These are phyloP conservation scores for Phanerochaete carnosa DNA, from an alignment of 768 basidiomycete genomes.

Conservation along the genomic window DNA sequence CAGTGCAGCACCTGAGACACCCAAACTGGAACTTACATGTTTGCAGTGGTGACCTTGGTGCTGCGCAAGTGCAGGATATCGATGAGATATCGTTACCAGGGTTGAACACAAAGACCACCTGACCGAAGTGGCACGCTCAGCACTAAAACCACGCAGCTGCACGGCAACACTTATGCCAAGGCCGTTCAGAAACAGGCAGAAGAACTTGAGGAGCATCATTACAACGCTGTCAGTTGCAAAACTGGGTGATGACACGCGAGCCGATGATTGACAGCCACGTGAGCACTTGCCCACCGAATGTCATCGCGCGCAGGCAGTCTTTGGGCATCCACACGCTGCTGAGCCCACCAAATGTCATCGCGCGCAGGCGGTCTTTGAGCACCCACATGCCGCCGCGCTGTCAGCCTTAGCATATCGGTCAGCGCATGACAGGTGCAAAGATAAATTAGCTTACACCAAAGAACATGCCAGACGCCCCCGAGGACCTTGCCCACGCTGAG, in stretches of 20 bases:
- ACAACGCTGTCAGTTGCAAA: conserved; percentile 37
- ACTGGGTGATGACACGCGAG: conserved; percentile 48
- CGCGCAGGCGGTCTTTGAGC: conserved; percentile 68
- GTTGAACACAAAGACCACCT: conserved; percentile 56
- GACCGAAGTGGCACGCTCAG: background rate
- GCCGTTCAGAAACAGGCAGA: conserved; percentile 64
- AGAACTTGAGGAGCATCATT: conserved; percentile 46
- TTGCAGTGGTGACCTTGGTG: conserved; percentile 59
- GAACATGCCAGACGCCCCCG: conserved; percentile 55
- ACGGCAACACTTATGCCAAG: conserved; percentile 46
- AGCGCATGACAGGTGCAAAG: background rate
- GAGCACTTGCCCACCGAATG: too few species aligned
- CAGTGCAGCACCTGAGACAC: background rate
- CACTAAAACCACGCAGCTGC: background rate
- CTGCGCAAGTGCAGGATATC: conserved; percentile 60
- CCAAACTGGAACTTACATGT: conserved; percentile 36
- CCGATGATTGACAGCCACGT: conserved; percentile 49
- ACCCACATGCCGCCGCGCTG: conserved; percentile 56
- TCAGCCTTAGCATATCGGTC: conserved; percentile 26
- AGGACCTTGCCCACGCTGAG: background rate
- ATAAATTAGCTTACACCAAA: conserved; percentile 37
- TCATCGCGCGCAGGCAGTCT: too few species aligned
- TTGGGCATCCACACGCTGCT: too few species aligned
- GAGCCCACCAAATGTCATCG: conserved; percentile 41
- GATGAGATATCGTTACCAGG: conserved; percentile 53